These are phyloP conservation scores for Maudiozyma barnettii DNA, from an alignment of 805 yeast species.

Conservation along the genomic window DNA sequence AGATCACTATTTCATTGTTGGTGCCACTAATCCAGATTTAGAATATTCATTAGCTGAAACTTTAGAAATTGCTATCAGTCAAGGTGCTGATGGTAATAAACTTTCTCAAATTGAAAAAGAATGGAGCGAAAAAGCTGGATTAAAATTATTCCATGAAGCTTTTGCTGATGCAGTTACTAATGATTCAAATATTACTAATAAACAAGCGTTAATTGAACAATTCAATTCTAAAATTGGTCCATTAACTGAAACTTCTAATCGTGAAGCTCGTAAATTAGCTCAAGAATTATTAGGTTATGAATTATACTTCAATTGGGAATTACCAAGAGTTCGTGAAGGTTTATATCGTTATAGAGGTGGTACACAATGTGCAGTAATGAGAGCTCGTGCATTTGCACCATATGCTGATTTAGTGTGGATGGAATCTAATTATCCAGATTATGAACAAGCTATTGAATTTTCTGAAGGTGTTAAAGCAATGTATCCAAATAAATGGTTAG, in stretches of 20 bases:
- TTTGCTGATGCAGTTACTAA: slow-evolving; percentile 71
- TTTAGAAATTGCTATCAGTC: slow-evolving; percentile 70
- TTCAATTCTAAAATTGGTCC: slow-evolving; percentile 68
- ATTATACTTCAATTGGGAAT: slow-evolving; percentile 88
- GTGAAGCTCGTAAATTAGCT: slow-evolving; percentile 72
- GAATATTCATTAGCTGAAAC: slow-evolving; percentile 54
- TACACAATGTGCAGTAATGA: slow-evolving; percentile 92
- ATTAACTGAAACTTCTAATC: slow-evolving; percentile 61
- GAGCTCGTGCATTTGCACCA: slow-evolving; percentile 92
- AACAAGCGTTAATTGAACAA: slow-evolving; percentile 51
- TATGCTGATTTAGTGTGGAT: slow-evolving; percentile 95
- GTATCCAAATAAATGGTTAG: slow-evolving; percentile 89
- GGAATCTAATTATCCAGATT: slow-evolving; percentile 95
- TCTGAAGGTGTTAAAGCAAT: slow-evolving; percentile 79
- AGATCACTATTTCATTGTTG: slow-evolving; percentile 87
- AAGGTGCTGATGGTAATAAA: slow-evolving; percentile 62
- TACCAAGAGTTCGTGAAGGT: slow-evolving; percentile 92
- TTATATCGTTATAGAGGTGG: slow-evolving; percentile 95
- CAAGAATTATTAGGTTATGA: slow-evolving; percentile 70
- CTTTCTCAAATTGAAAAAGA: slow-evolving; percentile 67
- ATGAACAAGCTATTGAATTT: slow-evolving; percentile 85
- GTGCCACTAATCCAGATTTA: slow-evolving; percentile 78
- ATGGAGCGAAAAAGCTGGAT: slow-evolving; percentile 76
- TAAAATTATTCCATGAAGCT: slow-evolving; percentile 85
- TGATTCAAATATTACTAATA: slow-evolving; percentile 33